Conservation (phyloP, 768 basidiomycete genomes). For the Boletus edulis region DNA sequence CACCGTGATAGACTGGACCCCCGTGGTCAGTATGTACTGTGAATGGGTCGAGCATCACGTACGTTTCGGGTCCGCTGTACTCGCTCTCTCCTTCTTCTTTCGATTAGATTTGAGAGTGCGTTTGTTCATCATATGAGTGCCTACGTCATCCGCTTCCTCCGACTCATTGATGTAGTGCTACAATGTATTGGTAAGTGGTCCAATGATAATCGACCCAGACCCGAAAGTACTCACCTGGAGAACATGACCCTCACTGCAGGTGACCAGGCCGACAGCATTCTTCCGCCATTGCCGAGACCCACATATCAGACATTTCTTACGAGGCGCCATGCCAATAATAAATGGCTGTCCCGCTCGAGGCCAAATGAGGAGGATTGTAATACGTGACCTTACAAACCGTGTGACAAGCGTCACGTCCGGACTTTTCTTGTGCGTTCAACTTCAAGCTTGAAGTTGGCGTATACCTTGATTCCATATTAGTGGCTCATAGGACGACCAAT, state of each 20-base stretch:
- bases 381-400: constrained; percentile 11
- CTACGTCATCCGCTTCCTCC: constrained; percentile 61
- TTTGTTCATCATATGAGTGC: constrained; percentile 62
- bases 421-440: not conserved
- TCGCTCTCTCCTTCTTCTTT: constrained; percentile 49
- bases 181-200: not conserved
- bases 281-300: constrained; percentile 88
- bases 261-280: constrained; percentile 76
- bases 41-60: constrained; percentile 13
- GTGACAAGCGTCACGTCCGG: not conserved
- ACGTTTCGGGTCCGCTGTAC: constrained; percentile 63
- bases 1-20: constrained; percentile 76
- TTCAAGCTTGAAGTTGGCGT: not conserved
- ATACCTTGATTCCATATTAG: not conserved
- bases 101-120: constrained; percentile 58
- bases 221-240: constrained; percentile 59
- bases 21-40: not conserved
- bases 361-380: not conserved
- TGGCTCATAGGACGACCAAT: constrained; percentile 33
- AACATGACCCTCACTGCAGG: constrained; percentile 90
- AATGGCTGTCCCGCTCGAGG: too few relatives aligned
- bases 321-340: constrained; percentile 46
- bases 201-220: not conserved
- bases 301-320: constrained; percentile 71
- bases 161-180: constrained; percentile 86